Conservation (phyloP, 371 early-diverging fungal species). For the Nematocida homosporus region DNA sequence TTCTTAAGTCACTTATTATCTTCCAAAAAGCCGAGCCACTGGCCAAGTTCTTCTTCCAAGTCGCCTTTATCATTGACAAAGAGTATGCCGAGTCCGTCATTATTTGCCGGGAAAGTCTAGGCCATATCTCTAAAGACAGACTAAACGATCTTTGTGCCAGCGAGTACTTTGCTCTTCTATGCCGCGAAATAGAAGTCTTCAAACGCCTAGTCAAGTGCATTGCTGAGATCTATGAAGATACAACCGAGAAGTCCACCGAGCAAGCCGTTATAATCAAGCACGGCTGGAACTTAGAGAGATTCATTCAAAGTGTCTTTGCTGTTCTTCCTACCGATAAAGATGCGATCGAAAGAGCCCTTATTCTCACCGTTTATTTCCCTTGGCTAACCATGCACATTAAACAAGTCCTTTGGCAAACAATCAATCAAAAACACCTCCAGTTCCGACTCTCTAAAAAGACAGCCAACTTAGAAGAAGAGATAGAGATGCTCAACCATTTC, state of each 20-base stretch:
- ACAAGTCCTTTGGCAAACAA: slow-evolving; percentile 10
- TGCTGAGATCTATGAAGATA: neutral
- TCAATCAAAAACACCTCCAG: slow-evolving; percentile 15
- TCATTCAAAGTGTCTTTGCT: slow-evolving; percentile 15
- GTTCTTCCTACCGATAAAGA: neutral
- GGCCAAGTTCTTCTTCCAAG: slow-evolving; percentile 16
- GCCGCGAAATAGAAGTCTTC: slow-evolving; percentile 13
- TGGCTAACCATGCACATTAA: neutral
- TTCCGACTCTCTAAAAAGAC: neutral
- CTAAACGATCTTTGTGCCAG: slow-evolving; percentile 30
- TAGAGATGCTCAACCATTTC: slow-evolving; percentile 32
- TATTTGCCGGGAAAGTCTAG: slow-evolving; percentile 5
- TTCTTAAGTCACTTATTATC: slow-evolving; percentile 43
- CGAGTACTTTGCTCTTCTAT: slow-evolving; percentile 35
- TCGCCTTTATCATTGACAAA: slow-evolving; percentile 38
- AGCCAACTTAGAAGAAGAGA: neutral
- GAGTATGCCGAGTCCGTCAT: slow-evolving; percentile 42
- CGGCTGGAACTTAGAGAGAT: slow-evolving; percentile 11
- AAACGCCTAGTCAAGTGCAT: slow-evolving; percentile 1
- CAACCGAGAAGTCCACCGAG: neutral
- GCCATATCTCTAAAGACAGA: slow-evolving; percentile 7
- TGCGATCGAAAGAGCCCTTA: slow-evolving; percentile 26
- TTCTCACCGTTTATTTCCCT: slow-evolving; percentile 35
- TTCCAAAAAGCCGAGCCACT: neutral
- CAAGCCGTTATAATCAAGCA: neutral